phyloP scores from a whole-genome alignment of 495 filamentous ascomycete species.

The Corynascus novoguineensis region DNA sequence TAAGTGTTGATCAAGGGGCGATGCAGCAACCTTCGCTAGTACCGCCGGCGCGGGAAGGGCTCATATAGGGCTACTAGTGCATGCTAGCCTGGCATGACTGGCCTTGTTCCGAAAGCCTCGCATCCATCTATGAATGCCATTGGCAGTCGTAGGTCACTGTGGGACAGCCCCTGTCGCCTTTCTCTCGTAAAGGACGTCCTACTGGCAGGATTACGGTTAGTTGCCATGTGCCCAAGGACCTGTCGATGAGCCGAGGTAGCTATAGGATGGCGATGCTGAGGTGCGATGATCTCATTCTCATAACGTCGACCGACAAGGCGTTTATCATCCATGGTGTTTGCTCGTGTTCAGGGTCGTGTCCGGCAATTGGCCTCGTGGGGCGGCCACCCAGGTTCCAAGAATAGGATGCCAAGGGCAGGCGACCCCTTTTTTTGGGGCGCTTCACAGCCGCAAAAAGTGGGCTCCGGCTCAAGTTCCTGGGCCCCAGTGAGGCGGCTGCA shows the following conservation, averaged over 20 bases:
- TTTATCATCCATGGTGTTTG: neutral
- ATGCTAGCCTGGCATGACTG: neutral
- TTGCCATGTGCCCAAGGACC: neutral
- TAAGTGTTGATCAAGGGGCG: neutral
- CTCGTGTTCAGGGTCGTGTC: constrained; percentile 1
- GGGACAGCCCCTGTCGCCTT: neutral
- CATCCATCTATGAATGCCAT: neutral
- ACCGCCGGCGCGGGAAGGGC: neutral
- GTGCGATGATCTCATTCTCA: neutral
- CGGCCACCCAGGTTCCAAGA: constrained; percentile 4
- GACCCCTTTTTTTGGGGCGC: neutral
- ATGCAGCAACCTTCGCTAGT: neutral
- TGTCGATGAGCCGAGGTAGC: neutral
- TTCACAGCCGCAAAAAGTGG: constrained; percentile 25
- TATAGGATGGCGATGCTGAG: constrained; percentile 6
- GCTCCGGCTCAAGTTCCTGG: neutral
- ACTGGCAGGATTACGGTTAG: neutral
- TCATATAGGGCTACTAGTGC: neutral
- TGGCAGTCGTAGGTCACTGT: neutral
- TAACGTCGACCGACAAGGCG: neutral
- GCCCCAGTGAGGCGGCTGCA: neutral
- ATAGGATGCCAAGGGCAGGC: constrained; percentile 3
- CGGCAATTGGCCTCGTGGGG: constrained; percentile 9
- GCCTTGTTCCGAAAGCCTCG: neutral
- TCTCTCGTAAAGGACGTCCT: neutral